Evolutionary conservation across 257 asterid species (phyloP), one percentile per base, ranked within the genome.

Genomic region (Leptodermis oblonga): DNA sequence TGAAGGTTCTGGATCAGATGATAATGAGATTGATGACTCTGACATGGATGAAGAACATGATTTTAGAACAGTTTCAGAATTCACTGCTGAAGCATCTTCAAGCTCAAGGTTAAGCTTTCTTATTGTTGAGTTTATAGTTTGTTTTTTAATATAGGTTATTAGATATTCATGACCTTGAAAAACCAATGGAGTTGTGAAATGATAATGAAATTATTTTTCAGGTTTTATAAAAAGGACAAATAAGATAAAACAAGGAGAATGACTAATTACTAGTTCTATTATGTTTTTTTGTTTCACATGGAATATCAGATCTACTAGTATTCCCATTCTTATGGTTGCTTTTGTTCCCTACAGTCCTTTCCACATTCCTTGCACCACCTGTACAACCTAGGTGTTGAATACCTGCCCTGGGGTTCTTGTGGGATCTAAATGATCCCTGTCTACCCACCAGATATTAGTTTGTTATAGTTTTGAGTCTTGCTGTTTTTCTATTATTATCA

Each of bases 41-140:
- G 96, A 90, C 70, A 55, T 92, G 54, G 96, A 90, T 62, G 92
- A 88, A 70, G 92, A 85, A 71, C 66, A 73, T 23, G 79, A 73
- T 67, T 39, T 68, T 20, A 62, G 70, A 68, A 65, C 25, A 37
- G 71, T 73, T 74, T 84, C 46, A 60, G 81, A 80, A 69, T 55
- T 76, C 36, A 52, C 66, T 67, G 74, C 74, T 49, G 84, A 78
- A 43, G 76, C 79, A 70, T 82, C 86, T 62, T 56, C 61, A 54
- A 79, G 69, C 73, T 56, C 70, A 74, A 88, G 96, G 96, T 92
- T 66, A 72, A 42, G 65, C 31, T 73, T 66, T 55, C 37, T 43
- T 69, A 37, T 59, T 55, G 37, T 60, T 52, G 43, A 26, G 26
- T 31, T 67, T 55, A 48, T 43, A 41, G 34, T 62, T n/a, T 62